Evolutionary conservation across 208 protist species (phyloP), one percentile per base, ranked within the genome.

Genomic region (Leishmania aethiopica): DNA sequence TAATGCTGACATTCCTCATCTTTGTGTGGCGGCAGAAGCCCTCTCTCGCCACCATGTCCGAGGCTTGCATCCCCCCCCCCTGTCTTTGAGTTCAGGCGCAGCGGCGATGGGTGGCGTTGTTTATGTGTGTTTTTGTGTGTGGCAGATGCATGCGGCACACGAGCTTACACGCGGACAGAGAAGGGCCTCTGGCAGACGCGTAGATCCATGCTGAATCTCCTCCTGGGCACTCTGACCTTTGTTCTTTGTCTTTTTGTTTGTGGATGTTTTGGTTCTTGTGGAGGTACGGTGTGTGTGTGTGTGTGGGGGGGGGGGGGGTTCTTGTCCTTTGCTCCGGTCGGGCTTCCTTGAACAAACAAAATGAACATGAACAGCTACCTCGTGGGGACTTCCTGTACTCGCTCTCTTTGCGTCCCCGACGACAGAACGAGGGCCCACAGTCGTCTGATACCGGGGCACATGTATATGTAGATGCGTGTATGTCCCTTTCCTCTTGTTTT

Each of bases 381-480:
- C 67, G 49, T 32, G 22, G 67, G 3, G 40, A 49, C 67, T 11
- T 72, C 67, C 15, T 72, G 40, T 47, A 47, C 40, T 42, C 35
- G 15, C n/a, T 69, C 32, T 47, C 67, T 72, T 25, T 49, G 40
- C 67, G 67, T n/a, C 40, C 19, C 49, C 37, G 22, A 72, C 3
- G 35, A 32, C 25, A 11, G 1, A 47, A n/a, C 3, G 28, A 22
- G 19, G 8, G 67, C 40, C 4, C 35, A 17, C 49, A 10, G 67
- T 72, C 40, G 3, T 47, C 6, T 47, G 40, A 47, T 4, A 6
- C 2, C 5, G 45, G 40, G 19, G 40, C 40, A 13, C 40, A 17
- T 47, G 60, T 40, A 47, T 71, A 47, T 75, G 71, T 35, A 25
- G 60, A 11, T 75, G 71, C 55, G 47, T 75, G 42, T 76, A 19